Conservation (phyloP, 371 early-diverging fungal species). For the Mortierella sp. region DNA sequence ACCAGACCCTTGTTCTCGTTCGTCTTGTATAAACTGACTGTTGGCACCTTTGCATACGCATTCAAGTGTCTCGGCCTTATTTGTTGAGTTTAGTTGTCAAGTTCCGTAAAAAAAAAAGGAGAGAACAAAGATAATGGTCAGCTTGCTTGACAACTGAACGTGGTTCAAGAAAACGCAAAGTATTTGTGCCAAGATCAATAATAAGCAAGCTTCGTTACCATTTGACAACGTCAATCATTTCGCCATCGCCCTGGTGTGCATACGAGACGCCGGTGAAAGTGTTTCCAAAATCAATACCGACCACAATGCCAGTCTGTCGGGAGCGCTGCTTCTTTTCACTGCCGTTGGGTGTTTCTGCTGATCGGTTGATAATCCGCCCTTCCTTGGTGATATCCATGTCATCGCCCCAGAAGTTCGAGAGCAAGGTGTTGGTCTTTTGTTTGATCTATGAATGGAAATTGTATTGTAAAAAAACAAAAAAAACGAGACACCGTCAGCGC, state of each 20-base stretch:
- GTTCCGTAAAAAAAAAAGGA: neutral
- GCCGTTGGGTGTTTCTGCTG: slow-evolving; percentile 25
- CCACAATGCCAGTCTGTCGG: slow-evolving; percentile 49
- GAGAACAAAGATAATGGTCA: neutral
- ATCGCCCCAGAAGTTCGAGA: slow-evolving; percentile 53
- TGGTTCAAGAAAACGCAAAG: neutral
- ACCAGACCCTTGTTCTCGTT: slow-evolving; percentile 31
- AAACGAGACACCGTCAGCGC: neutral
- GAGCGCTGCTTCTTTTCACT: slow-evolving; percentile 34
- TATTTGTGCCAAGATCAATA: neutral
- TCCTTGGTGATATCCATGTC: slow-evolving; percentile 50
- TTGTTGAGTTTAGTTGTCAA: neutral
- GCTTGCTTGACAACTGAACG: neutral
- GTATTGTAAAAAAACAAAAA: neutral
- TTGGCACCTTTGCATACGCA: slow-evolving; percentile 55
- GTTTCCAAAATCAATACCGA: slow-evolving; percentile 57
- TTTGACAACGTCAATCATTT: slow-evolving; percentile 56
- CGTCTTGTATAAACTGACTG: slow-evolving; percentile 50
- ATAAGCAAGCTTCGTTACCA: slow-evolving; percentile 25
- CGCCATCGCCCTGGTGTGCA: slow-evolving; percentile 52
- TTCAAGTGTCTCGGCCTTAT: slow-evolving; percentile 55
- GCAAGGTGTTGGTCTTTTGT: slow-evolving; percentile 44
- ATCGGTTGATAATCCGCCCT: slow-evolving; percentile 43
- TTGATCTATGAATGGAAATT: slow-evolving; percentile 20
- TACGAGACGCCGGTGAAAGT: slow-evolving; percentile 55